A percentile compares a stretch with the other conserved stretches of the same genome.
phyloP scores from a whole-genome alignment of 495 filamentous ascomycete genomes.

The Aspergillus biplanus region DNA sequence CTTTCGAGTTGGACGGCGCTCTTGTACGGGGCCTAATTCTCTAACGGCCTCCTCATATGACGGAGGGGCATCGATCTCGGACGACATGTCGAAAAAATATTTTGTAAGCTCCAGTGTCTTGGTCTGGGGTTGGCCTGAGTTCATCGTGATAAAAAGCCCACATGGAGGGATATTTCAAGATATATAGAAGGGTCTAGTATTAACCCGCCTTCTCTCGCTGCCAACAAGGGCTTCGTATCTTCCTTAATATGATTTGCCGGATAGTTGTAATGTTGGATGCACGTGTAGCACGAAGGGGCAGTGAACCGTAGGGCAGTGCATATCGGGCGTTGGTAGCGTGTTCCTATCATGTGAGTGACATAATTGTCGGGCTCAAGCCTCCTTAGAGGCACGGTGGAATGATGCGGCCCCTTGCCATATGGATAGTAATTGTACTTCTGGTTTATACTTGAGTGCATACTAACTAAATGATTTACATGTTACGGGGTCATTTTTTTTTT shows the following conservation, averaged over 20 bases:
- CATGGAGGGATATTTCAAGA: too few species aligned
- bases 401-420: too few species aligned
- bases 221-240: neutral
- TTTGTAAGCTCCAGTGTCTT: neutral
- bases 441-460: too few species aligned
- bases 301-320: neutral
- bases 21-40: neutral
- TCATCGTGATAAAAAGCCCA: too few species aligned
- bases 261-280: neutral
- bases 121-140: neutral
- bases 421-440: too few species aligned
- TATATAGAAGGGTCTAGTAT: too few species aligned
- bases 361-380: too few species aligned
- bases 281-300: neutral
- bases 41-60: conserved; percentile 1
- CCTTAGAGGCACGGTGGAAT: too few species aligned
- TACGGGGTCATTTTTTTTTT: too few species aligned
- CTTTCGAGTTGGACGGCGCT: neutral
- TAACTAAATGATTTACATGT: too few species aligned
- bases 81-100: neutral
- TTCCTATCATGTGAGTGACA: neutral
- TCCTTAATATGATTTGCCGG: neutral
- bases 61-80: neutral
- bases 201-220: neutral
- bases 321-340: neutral